Percentiles rank a stretch among this genome's conserved stretches.
Evolutionary conservation across 352 stramenopile species (phyloP).

Genomic region (Pythium monospermum): DNA sequence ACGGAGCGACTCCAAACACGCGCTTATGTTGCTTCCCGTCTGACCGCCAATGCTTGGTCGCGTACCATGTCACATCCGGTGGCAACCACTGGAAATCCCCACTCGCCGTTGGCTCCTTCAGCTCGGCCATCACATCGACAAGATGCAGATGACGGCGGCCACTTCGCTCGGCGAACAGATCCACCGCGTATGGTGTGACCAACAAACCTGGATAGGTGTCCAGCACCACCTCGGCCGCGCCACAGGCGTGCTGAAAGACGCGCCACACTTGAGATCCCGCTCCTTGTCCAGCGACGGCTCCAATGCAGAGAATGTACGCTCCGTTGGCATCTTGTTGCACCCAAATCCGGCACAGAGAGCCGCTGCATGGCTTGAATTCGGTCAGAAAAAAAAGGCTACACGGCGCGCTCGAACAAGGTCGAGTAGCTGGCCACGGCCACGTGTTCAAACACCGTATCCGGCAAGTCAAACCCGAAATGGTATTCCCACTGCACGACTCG

Average conservation of each 20-base stretch:
- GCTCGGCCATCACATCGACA: background rate
- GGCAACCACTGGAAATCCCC: background rate
- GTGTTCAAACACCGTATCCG: constrained; percentile 21
- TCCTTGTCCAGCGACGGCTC: background rate
- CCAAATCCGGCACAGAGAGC: background rate
- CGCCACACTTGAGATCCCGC: background rate
- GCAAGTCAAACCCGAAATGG: constrained; percentile 5
- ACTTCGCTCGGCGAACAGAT: too few species aligned
- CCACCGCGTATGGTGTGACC: background rate
- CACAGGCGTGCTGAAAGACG: background rate
- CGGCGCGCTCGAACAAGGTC: background rate
- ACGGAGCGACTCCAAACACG: too few species aligned
- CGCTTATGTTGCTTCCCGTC: too few species aligned
- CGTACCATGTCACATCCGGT: background rate
- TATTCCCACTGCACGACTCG: constrained; percentile 17
- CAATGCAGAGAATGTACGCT: background rate
- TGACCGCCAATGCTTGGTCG: background rate
- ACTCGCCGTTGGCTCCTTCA: too few species aligned
- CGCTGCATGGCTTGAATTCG: background rate
- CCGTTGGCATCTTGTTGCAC: background rate
- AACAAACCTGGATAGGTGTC: background rate
- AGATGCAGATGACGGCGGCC: background rate
- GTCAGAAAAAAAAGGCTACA: background rate
- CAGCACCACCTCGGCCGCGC: background rate
- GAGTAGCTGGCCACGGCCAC: constrained; percentile 14